phyloP scores from a whole-genome alignment of 192 early-diverging fungal genomes.

The Coemansia interrupta region DNA sequence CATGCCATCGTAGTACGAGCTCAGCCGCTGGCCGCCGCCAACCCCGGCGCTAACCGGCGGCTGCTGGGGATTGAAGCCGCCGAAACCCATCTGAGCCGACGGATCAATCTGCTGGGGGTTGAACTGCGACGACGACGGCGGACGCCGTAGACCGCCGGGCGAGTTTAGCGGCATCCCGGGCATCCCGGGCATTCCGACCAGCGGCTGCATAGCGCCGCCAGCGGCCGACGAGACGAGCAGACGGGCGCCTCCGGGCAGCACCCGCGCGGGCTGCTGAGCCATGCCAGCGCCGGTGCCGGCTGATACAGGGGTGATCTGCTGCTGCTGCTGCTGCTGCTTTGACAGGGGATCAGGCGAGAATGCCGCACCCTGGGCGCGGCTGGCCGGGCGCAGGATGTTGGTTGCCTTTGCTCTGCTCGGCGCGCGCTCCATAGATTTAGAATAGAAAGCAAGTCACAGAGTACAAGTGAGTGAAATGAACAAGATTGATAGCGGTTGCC shows the following conservation, averaged over 20 bases:
- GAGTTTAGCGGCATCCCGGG: constrained; percentile 15
- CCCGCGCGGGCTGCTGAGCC: constrained; percentile 6
- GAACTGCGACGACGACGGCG: constrained; percentile 40
- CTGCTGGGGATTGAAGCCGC: constrained; percentile 16
- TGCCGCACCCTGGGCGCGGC: constrained; percentile 34
- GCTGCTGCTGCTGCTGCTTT: constrained; percentile 16
- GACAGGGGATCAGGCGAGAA: constrained; percentile 2
- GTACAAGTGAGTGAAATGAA: not conserved
- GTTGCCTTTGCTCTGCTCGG: constrained; percentile 52
- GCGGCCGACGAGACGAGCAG: constrained; percentile 24
- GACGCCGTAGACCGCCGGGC: constrained; percentile 25
- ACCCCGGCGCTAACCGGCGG: constrained; percentile 14
- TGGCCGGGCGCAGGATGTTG: constrained; percentile 45
- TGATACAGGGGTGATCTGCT: not conserved
- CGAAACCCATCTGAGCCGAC: constrained; percentile 6
- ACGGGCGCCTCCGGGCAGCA: constrained; percentile 28
- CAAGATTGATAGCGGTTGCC: not conserved
- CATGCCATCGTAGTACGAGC: constrained; percentile 42
- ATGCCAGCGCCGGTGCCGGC: constrained; percentile 10
- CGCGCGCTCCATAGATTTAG: constrained; percentile 34
- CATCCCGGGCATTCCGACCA: constrained; percentile 8
- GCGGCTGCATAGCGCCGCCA: constrained; percentile 9
- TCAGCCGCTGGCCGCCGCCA: constrained; percentile 25
- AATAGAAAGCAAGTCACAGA: not conserved
- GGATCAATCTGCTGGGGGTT: constrained; percentile 17